Evolutionary conservation across 2,329 filamentous ascomycete species (phyloP).

Genomic region (Calonectria henricotiae): DNA sequence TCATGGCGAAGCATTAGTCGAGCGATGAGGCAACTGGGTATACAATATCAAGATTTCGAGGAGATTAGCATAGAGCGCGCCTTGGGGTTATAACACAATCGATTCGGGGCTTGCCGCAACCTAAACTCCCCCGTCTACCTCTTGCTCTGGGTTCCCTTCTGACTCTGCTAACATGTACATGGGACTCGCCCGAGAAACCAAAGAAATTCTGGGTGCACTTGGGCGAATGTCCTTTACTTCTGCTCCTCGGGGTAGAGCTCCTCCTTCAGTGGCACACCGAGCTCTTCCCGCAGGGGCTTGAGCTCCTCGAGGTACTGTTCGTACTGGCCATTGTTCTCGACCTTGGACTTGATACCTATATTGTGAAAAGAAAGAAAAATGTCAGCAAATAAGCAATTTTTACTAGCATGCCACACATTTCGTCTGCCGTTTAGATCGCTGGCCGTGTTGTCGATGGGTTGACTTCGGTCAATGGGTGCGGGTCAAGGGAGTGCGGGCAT

Average conservation of each 20-base stretch:
- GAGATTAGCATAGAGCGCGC: conserved; percentile 46
- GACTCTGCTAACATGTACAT: conserved; percentile 60
- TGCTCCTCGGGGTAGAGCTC: conserved; percentile 83
- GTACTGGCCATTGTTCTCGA: conserved; percentile 98
- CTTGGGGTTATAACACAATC: conserved; percentile 55
- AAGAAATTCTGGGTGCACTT: conserved; percentile 41
- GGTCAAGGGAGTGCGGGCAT: conserved; percentile 17
- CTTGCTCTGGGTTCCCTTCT: conserved; percentile 51
- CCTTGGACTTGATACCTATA: conserved; percentile 97
- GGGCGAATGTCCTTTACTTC: conserved; percentile 59
- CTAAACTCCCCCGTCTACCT: conserved; percentile 54
- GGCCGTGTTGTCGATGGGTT: conserved; percentile 20
- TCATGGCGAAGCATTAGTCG: not conserved
- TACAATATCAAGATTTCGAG: conserved; percentile 48
- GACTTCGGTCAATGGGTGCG: conserved; percentile 37
- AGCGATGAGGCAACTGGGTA: conserved; percentile 29
- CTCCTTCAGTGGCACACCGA: conserved; percentile 93
- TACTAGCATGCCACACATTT: conserved; percentile 2
- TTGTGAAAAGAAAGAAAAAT: conserved; percentile 25
- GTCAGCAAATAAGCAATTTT: conserved; percentile 42
- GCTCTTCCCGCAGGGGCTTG: conserved; percentile 92
- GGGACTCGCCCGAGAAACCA: conserved; percentile 46
- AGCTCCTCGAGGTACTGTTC: conserved; percentile 96
- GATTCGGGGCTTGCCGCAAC: conserved; percentile 54
- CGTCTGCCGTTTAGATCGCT: conserved; percentile 22